Base-by-base conservation (phyloP, 768 basidiomycete species). In the Leccinum truebloodii region DNA sequence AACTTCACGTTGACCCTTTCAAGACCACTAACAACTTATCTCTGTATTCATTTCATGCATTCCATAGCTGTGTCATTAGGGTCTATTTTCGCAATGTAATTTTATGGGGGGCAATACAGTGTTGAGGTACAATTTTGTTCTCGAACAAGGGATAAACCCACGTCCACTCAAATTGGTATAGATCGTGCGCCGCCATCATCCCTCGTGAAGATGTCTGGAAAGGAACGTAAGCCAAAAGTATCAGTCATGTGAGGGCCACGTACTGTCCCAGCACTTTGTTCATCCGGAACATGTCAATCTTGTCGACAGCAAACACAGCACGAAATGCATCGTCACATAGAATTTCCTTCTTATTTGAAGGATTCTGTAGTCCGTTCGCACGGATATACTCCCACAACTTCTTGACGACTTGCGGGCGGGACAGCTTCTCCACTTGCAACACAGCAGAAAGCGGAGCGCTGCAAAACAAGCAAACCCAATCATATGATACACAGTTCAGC, bases 241-340 rank as follows among this genome's bases (percentile, higher is more conserved):
- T 49, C 34, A 30, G 28, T 10, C 24, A 44, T 16, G 22, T 6
- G 9, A 28, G 22, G 14, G 4, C 3, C 10, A 77, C 84, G 60
- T 58, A 94, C 89, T 87, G 79, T 71, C 90, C 89, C 59, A 96
- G 77, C 28, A 89, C 82, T 75, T 95, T 94, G 81, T 95, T 96
- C 94, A 96, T 96, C 65, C 81, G 86, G 78, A 96, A 95, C 93
- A 95, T 95, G 75, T 92, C 86, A 59, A 97, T 85, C 72, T 86
- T 90, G 64, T 93, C 90, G 13, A 84, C 82, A 59, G 82, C 83
- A 73, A 98, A 96, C 22, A 96, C 83, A 6, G 87, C 84, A 67
- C 81, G 82, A 65, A 97, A 71, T 18, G 74, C 78, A 18, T 81
- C 78, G 73, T 98, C 94, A 69, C 94, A 95, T 2, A 94, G 64